Percentiles rank a stretch among this genome's conserved stretches.
These are phyloP conservation scores for Pseudotsuga menziesii DNA, from an alignment of 75 land plant species.

Conservation along the genomic window DNA sequence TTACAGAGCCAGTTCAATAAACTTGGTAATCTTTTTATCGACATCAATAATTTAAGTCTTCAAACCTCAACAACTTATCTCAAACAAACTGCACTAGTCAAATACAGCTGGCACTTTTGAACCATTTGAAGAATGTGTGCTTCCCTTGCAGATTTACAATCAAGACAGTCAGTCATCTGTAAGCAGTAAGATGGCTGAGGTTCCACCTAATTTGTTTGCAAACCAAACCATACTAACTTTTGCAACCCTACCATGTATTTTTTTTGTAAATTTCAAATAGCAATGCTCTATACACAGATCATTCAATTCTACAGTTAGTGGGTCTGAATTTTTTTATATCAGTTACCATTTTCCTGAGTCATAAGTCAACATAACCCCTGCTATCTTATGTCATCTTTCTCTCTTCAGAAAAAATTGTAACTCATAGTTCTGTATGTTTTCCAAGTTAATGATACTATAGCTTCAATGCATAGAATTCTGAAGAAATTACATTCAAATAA, in stretches of 20 bases:
- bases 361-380: not conserved
- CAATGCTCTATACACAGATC: not conserved
- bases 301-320: conserved; percentile 4
- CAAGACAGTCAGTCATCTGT: not conserved
- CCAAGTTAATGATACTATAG: not conserved
- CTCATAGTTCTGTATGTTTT: conserved; percentile 3
- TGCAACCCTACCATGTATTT: not conserved
- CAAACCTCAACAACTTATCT: not conserved
- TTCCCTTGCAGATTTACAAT: not conserved
- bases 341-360: not conserved
- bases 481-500: conserved; percentile 7
- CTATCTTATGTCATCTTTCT: not conserved
- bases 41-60: not conserved
- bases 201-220: not conserved
- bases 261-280: not conserved
- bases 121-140: not conserved
- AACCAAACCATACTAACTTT: not conserved
- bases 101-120: not conserved
- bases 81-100: not conserved
- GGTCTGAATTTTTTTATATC: not conserved
- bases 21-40: not conserved
- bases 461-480: conserved; percentile 5
- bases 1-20: not conserved
- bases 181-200: not conserved
- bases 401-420: not conserved